Evolutionary conservation across 108 stramenopile species (phyloP), one percentile per base, ranked within the genome.

Genomic region (Mediolabrus comicus): DNA sequence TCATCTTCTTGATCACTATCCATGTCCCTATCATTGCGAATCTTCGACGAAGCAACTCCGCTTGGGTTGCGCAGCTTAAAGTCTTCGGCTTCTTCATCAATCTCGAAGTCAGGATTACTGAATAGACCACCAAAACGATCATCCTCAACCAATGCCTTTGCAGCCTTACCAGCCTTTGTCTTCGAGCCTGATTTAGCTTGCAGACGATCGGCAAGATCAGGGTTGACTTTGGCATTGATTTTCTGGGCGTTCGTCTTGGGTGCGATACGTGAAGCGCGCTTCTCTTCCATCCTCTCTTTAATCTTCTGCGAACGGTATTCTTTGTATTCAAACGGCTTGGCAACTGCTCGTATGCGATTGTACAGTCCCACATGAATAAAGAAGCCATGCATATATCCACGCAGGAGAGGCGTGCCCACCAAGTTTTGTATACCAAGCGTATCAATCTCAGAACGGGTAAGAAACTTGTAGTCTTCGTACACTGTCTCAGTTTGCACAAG

Each of bases 361-460:
- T 98, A 98, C 1, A 99, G 87, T 29, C 89, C 85, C 34, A 86
- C 88, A 67, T 98, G 97, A 71, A 99, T 98, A 77, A 98, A 99
- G 84, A 95, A 99, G 34, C 99, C 99, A 72, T 99, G 99, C 98
- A 98, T 98, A 81, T 99, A 98, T 14, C 96, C 97, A 22, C 94
- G 81, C 26, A 99, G 69, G 59, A 98, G 69, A 0, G 98, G 97
- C 7, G 97, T 97, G 16, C 99, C 98, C 53, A 99, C 87, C 27
- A 99, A 76, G 69, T 96, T 93, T 29, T 87, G 74, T 31, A 95
- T 92, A 31, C 98, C 98, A 17, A 99, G 92, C 51, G 85, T 87
- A 69, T 98, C 97, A 25, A 98, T 73, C 70, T 99, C 98, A 17
- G 94, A 75, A 7, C 86, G 72, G 34, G 97, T 97, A 32, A 98